These are phyloP conservation scores for Xylaria palmicola DNA, from an alignment of 495 filamentous ascomycete genomes.

Conservation along the genomic window DNA sequence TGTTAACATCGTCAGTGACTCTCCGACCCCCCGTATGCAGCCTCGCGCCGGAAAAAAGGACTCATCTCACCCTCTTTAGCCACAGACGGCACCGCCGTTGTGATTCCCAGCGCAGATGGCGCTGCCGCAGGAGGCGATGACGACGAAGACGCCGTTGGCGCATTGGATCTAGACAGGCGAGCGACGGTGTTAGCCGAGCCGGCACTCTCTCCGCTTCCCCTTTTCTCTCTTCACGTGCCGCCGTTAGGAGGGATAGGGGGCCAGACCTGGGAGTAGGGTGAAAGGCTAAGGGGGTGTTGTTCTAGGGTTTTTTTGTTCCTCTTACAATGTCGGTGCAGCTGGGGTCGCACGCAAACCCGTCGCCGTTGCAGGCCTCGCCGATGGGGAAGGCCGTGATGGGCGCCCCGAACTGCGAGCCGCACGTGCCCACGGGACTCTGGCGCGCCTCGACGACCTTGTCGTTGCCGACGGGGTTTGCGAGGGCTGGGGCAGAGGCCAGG, in stretches of 20 bases:
- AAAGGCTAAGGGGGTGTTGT: no score
- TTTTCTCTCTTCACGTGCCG: no score
- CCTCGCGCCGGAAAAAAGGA: no score
- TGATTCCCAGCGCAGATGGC: slow-evolving; percentile 9
- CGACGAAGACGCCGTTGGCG: slow-evolving; percentile 5
- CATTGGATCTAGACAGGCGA: slow-evolving; percentile 9
- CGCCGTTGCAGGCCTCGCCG: slow-evolving; percentile 6
- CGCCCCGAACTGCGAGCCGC: slow-evolving; percentile 5
- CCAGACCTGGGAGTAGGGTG: no score
- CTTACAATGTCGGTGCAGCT: slow-evolving; percentile 9
- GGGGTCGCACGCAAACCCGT: neutral
- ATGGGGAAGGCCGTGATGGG: slow-evolving; percentile 5
- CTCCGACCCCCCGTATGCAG: neutral
- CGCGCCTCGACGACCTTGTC: neutral
- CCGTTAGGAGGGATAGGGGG: no score
- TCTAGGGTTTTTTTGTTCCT: no score
- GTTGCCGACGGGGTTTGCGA: neutral
- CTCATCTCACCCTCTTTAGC: slow-evolving; percentile 5
- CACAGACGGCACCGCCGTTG: slow-evolving; percentile 9
- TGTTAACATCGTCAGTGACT: neutral
- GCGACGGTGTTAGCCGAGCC: neutral
- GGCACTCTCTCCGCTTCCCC: neutral
- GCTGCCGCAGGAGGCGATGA: slow-evolving; percentile 10
- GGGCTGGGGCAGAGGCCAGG: slow-evolving; percentile 6
- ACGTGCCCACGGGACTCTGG: neutral